Evolutionary conservation across 176 grass and related monocot species (phyloP), one percentile per base, ranked within the genome.

Genomic region (Zoysia japonica): DNA sequence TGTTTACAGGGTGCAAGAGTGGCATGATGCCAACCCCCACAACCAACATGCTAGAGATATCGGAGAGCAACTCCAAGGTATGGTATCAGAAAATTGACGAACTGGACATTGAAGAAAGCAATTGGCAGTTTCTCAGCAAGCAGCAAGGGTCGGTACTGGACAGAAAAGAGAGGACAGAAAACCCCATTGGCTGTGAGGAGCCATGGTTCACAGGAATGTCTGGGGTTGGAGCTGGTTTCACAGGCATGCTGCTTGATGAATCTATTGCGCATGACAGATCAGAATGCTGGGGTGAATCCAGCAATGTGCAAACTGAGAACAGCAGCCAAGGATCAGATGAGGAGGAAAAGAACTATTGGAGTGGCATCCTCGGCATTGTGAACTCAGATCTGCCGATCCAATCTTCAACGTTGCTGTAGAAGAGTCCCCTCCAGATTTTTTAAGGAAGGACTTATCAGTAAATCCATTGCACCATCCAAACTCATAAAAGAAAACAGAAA

Each of bases 331-430:
- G 70, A 51, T 83, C 83, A 50, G 89, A 84, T 64, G 91, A 89
- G 48, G 89, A 94, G 74, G 90, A 85, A 74, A 95, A 80, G 75
- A 89, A 85, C 75, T 99, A 99, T 80, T 99, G 96, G 96, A 95
- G 87, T 57, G 91, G 86, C 41, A 92, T 99, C 67, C 76, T 99
- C 11, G 84, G 91, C 74, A 91, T 94, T 70, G 92, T 89, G 71
- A 88, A 85, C 77, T 89, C 92, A 19, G 87, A 93, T 67, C 80
- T 87, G 37, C 76, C 89, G 61, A 69, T 88, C 43, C 77, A 81
- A 57, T 84, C 86, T 0, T 74, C 84, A 51, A 48, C 80, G 11
- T 75, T 93, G 13, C 79, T 96, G 72, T 93, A 86, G 80, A 85
- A 36, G 54, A 70, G 72, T 64, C 62, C 57, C 38, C 51, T 86